Conservation (phyloP, 805 yeast species). For the Lachancea cidri region DNA sequence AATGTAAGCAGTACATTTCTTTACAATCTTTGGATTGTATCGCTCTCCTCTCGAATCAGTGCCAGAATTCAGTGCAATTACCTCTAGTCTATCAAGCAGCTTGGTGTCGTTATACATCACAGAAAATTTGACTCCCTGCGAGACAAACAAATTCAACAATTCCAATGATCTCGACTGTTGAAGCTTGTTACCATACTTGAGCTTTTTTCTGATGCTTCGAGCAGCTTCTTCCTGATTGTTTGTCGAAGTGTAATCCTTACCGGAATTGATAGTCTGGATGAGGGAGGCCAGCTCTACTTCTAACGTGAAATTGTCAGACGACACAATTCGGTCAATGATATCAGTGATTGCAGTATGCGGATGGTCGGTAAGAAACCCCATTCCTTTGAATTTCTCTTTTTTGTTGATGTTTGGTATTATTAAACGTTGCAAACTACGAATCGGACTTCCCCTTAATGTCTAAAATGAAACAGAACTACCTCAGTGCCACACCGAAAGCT, state of each 20-base stretch:
- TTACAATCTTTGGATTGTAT: slow-evolving; percentile 41
- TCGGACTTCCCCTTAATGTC: not conserved
- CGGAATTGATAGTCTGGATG: slow-evolving; percentile 35
- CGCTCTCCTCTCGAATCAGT: slow-evolving; percentile 32
- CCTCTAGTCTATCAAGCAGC: slow-evolving; percentile 56
- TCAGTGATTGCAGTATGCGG: slow-evolving; percentile 69
- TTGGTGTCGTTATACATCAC: slow-evolving; percentile 62
- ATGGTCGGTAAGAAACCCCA: slow-evolving; percentile 56
- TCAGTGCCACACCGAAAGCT: not conserved
- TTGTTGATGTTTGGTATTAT: not conserved
- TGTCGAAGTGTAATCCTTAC: slow-evolving; percentile 26
- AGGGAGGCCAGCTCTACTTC: slow-evolving; percentile 35
- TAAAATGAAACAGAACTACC: not conserved
- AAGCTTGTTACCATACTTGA: slow-evolving; percentile 71
- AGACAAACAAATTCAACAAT: slow-evolving; percentile 51
- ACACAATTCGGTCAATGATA: slow-evolving; percentile 48
- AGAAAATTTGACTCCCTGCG: slow-evolving; percentile 32
- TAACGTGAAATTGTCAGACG: slow-evolving; percentile 26
- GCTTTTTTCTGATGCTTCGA: slow-evolving; percentile 78
- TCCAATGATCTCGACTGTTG: slow-evolving; percentile 68
- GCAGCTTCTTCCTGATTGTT: slow-evolving; percentile 69
- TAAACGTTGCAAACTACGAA: not conserved
- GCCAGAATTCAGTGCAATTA: slow-evolving; percentile 17
- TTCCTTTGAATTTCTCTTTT: slow-evolving; percentile 14
- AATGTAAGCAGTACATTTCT: slow-evolving; percentile 42